Conservation (phyloP, 805 yeast species). For the Lachancea mirantina region DNA sequence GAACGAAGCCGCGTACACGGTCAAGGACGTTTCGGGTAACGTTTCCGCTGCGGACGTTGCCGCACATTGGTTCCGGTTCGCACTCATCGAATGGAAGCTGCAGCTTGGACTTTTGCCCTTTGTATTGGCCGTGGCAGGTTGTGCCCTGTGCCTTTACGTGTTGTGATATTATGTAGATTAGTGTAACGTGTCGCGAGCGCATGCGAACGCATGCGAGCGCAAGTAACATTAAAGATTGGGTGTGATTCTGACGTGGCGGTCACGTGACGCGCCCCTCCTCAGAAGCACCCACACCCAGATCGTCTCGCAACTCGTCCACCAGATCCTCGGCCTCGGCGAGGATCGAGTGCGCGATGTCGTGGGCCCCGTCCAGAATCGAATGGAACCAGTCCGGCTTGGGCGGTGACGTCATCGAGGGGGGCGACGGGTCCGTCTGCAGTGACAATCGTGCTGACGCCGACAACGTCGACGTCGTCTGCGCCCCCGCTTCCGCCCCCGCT, state of each 20-base stretch:
- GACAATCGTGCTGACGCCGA: neutral
- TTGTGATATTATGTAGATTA: too few relatives aligned
- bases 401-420: conserved; percentile 16
- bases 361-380: conserved; percentile 1
- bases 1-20: conserved; percentile 9
- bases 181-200: too few relatives aligned
- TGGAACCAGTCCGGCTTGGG: conserved; percentile 9
- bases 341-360: conserved; percentile 12
- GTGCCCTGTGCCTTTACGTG: conserved; percentile 21
- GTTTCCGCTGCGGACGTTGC: conserved; percentile 4
- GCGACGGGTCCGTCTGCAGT: conserved; percentile 12
- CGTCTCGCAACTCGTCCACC: conserved; percentile 9
- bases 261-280: too few relatives aligned
- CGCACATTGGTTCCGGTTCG: conserved; percentile 11
- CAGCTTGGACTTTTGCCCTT: conserved; percentile 21
- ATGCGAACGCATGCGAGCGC: too few relatives aligned
- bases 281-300: neutral
- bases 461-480: conserved; percentile 31
- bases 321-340: conserved; percentile 8
- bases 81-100: conserved; percentile 10
- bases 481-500: conserved; percentile 49
- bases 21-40: conserved; percentile 7
- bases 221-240: too few relatives aligned
- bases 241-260: too few relatives aligned
- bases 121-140: conserved; percentile 17